A percentile compares a stretch with the other conserved stretches of the same genome.
Evolutionary conservation across 2,329 filamentous ascomycete genomes (phyloP).

Genomic region (Acrocalymma vagum): DNA sequence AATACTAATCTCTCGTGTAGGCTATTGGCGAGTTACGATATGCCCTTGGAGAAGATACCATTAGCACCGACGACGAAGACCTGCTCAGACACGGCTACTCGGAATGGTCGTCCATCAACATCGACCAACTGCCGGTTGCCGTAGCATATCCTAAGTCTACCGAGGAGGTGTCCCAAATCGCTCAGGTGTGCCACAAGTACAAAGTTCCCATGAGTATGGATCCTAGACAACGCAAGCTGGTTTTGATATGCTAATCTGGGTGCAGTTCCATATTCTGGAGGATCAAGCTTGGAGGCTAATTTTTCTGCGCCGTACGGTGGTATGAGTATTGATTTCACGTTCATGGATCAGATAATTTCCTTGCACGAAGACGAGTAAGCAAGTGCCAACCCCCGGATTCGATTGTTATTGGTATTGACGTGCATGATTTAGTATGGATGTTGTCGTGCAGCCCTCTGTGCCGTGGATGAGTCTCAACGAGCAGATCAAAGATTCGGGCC

Average conservation of each 20-base stretch:
- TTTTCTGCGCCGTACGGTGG: constrained; percentile 88
- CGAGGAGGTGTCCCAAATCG: constrained; percentile 70
- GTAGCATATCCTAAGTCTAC: constrained; percentile 72
- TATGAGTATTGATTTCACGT: constrained; percentile 86
- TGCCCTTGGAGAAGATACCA: constrained; percentile 64
- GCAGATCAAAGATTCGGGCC: constrained; percentile 73
- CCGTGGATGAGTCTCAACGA: constrained; percentile 93
- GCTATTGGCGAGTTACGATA: constrained; percentile 64
- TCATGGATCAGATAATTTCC: constrained; percentile 83
- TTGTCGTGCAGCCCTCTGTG: constrained; percentile 89
- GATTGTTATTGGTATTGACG: constrained; percentile 22
- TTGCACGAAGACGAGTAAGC: constrained; percentile 78
- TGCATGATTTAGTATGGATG: constrained; percentile 70
- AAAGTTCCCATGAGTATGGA: constrained; percentile 73
- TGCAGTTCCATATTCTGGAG: constrained; percentile 81
- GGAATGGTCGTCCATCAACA: constrained; percentile 76
- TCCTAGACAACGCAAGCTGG: background rate
- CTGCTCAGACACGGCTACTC: constrained; percentile 72
- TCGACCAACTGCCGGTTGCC: constrained; percentile 68
- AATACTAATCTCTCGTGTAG: constrained; percentile 39
- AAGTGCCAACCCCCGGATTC: background rate
- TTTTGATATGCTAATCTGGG: constrained; percentile 1
- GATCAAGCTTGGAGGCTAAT: constrained; percentile 87
- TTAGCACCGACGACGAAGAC: constrained; percentile 71
- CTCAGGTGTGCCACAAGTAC: constrained; percentile 78